phyloP scores from a whole-genome alignment of 2,329 filamentous ascomycete species.

The Trichophyton simii region DNA sequence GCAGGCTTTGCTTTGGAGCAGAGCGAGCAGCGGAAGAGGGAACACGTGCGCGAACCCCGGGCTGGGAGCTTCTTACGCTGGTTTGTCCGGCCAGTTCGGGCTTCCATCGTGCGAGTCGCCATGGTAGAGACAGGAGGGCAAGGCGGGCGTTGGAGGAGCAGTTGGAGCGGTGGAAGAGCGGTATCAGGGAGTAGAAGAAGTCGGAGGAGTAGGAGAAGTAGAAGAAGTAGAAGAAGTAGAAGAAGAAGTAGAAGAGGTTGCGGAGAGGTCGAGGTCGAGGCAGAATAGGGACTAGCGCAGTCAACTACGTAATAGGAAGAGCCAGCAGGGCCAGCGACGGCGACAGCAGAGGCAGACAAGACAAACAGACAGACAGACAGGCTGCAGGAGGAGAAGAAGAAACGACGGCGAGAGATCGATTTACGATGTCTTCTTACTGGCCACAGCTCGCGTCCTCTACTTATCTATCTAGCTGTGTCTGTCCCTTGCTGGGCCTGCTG shows the following conservation, averaged over 20 bases:
- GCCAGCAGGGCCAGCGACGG: not conserved
- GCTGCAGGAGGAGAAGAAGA: too few relatives aligned
- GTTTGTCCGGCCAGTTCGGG: conserved; percentile 37
- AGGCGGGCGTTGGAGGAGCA: not conserved
- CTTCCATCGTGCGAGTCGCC: conserved; percentile 37
- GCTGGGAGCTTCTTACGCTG: conserved; percentile 35
- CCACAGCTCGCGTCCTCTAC: not conserved
- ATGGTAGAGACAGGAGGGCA: conserved; percentile 2
- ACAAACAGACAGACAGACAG: too few relatives aligned
- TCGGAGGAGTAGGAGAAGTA: not conserved
- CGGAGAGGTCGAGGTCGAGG: not conserved
- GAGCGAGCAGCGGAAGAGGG: not conserved
- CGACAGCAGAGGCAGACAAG: not conserved
- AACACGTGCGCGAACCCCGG: conserved; percentile 17
- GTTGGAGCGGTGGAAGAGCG: not conserved
- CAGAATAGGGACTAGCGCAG: not conserved
- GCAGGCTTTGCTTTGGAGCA: not conserved
- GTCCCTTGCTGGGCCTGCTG: not conserved
- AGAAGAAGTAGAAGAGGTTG: not conserved
- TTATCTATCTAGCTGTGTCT: not conserved
- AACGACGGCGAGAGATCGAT: not conserved
- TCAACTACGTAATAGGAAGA: not conserved
- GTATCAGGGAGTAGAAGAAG: not conserved
- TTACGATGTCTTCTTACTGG: conserved; percentile 1
- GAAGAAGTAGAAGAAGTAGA: not conserved